phyloP scores from a whole-genome alignment of 306 rosid species.

The Ormosia semicastrata region DNA sequence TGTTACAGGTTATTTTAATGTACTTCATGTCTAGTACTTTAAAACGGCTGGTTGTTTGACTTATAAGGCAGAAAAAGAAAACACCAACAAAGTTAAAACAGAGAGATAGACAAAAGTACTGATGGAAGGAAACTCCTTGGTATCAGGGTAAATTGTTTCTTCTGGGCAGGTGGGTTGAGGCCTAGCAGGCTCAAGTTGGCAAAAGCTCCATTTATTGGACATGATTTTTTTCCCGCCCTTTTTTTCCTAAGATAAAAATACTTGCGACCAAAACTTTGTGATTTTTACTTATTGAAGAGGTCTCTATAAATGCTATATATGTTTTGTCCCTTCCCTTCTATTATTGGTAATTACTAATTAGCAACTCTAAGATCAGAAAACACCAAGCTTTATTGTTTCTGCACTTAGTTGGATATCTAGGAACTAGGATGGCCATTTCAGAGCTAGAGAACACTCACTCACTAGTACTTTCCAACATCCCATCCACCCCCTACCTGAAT shows the following conservation, averaged over 20 bases:
- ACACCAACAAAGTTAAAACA: background rate
- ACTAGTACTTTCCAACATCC: background rate
- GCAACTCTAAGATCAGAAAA: no score
- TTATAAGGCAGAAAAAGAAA: background rate
- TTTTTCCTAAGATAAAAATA: background rate
- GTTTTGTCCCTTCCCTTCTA: no score
- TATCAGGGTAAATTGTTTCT: background rate
- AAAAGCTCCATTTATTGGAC: background rate
- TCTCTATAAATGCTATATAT: background rate
- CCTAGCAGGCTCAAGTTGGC: no score
- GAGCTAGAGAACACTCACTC: background rate
- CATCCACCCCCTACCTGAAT: no score
- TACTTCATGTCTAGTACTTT: background rate
- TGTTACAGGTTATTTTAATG: background rate
- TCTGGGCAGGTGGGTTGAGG: background rate
- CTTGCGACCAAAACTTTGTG: background rate
- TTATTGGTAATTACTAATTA: no score
- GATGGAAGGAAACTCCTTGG: background rate
- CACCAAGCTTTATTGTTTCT: no score
- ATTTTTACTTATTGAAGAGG: background rate
- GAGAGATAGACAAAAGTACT: background rate
- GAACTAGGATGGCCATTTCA: background rate
- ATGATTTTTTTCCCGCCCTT: background rate
- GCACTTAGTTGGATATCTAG: no score
- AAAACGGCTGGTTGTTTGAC: background rate